Evolutionary conservation across 2,329 filamentous ascomycete species (phyloP), one percentile per base, ranked within the genome.

Genomic region (Botryosphaeria dothidea): DNA sequence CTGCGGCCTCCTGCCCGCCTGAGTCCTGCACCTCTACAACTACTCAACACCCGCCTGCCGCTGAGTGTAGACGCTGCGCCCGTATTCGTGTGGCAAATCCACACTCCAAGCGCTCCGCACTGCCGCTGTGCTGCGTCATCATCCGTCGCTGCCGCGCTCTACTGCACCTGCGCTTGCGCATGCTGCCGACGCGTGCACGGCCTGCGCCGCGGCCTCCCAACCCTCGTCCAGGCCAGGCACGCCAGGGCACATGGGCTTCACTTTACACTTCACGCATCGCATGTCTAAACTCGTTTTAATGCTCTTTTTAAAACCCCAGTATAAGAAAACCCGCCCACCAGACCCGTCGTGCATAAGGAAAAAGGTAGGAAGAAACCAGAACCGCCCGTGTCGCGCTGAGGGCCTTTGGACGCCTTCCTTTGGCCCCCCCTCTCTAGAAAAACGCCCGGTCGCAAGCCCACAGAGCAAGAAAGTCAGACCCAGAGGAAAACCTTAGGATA

Each of bases 401-500:
- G 51, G 62, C 38, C 45, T 51, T 64, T 45, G 41, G 62, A 64
- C 62, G 62, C 62, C 62, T 38, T 41, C 62, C 62, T n/a, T 64
- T 64, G 62, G 62, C 62, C 62, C 62, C 31, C 62, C 27, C 49
- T 49, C 51, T 64, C 62, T 64, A 64, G 41, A 56, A 56, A 56
- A 64, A 64, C 62, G 49, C 62, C 62, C 62, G 62, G 62, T 56
- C 51, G 62, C 51, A 63, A 64, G 51, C 49, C 48, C 61, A 23
- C 62, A 64, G 43, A 54, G 52, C 43, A 49, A 58, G 56, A 51
- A 57, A 65, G 43, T 54, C 63, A 51, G 54, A 60, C 63, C 63
- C 63, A 58, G 63, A 65, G 63, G 51, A 57, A 49, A 60, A 65
- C 63, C 56, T 60, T 45, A 29, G 56, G 63, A 56, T 65, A 65